These are phyloP conservation scores for Podosphaera aphanis DNA, from an alignment of 2,329 filamentous ascomycete species.

Conservation along the genomic window DNA sequence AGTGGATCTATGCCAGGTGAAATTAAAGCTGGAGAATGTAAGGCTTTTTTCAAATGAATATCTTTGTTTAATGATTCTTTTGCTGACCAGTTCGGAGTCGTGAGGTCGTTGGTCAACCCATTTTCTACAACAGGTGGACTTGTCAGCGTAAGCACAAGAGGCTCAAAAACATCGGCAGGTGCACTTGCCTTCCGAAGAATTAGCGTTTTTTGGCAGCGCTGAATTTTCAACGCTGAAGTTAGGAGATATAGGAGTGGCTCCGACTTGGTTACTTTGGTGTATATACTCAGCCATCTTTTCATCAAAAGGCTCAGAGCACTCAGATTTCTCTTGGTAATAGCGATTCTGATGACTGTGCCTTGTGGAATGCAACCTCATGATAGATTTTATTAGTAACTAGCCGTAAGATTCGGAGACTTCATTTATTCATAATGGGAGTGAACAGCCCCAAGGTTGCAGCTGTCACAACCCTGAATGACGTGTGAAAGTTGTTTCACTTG, in stretches of 20 bases:
- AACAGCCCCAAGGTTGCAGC: background rate
- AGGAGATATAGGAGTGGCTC: background rate
- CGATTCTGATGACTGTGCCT: background rate
- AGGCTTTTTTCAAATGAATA: conserved; percentile 6
- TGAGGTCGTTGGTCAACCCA: conserved; percentile 9
- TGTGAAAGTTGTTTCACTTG: background rate
- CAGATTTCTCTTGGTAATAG: background rate
- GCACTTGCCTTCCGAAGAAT: conserved; percentile 15
- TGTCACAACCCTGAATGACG: background rate
- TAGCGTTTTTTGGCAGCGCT: conserved; percentile 10
- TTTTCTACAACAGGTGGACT: conserved; percentile 8
- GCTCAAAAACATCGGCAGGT: conserved; percentile 1
- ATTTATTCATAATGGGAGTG: background rate
- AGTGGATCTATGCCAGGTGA: conserved; percentile 36
- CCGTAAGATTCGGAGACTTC: background rate
- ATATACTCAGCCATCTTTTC: background rate
- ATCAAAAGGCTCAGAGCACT: background rate
- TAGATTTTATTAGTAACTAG: background rate
- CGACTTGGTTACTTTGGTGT: background rate
- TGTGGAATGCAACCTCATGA: background rate
- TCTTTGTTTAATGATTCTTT: conserved; percentile 12
- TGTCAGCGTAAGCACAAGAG: conserved; percentile 10
- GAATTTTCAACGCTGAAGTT: background rate
- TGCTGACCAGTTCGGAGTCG: conserved; percentile 11
- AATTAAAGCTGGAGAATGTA: conserved; percentile 5